Evolutionary conservation across 31 red algal genomes (phyloP).

Genomic region (Bonnemaisonia californica): DNA sequence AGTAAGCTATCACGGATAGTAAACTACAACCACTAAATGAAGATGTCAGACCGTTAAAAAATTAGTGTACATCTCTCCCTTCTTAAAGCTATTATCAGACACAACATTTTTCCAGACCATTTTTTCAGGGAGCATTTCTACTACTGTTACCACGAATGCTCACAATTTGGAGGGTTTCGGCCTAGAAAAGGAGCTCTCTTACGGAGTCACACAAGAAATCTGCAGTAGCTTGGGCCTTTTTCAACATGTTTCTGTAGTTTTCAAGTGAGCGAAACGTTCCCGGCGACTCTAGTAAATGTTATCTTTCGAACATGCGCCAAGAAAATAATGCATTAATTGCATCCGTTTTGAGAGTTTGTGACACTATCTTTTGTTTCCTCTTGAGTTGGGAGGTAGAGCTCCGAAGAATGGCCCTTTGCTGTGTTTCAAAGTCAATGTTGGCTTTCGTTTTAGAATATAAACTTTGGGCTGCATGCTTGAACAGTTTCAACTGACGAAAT

Average conservation of each 20-base stretch:
- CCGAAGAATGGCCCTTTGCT: not conserved
- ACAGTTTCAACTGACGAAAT: not conserved
- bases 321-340: not conserved
- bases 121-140: no score
- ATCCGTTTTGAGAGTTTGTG: not conserved
- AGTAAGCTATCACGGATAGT: no score
- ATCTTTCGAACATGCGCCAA: not conserved
- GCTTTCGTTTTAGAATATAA: not conserved
- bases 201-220: no score
- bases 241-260: not conserved
- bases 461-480: not conserved
- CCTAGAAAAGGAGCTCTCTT: no score
- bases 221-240: no score
- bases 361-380: slow-evolving; percentile 2
- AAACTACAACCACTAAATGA: no score
- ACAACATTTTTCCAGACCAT: no score
- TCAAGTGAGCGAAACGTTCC: not conserved
- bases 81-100: no score
- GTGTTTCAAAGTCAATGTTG: not conserved
- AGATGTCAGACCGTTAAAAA: no score
- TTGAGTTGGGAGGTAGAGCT: not conserved
- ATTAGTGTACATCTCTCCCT: no score
- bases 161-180: no score
- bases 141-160: no score
- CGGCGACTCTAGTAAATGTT: not conserved